Evolutionary conservation across 805 yeast species (phyloP).

Genomic region (Yamadazyma endophytica): DNA sequence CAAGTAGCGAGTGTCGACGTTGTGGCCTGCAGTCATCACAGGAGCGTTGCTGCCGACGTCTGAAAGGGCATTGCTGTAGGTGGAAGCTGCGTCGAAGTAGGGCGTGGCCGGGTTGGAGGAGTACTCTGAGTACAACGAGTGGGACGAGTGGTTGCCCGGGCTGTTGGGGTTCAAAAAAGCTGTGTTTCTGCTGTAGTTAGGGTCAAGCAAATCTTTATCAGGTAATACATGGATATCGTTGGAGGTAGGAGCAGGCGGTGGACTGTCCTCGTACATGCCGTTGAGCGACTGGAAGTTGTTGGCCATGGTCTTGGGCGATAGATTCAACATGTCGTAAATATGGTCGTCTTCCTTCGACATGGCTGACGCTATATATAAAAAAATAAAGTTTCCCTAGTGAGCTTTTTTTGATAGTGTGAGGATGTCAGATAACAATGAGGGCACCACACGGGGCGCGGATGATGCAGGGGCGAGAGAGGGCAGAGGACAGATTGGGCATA

Average conservation of each 20-base stretch:
- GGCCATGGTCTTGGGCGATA: conserved; percentile 20
- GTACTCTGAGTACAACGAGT: conserved; percentile 31
- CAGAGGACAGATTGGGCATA: no score
- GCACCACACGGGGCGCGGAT: no score
- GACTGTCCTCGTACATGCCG: conserved; percentile 3
- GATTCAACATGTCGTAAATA: conserved; percentile 25
- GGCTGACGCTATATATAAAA: no score
- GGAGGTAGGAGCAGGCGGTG: conserved; percentile 13
- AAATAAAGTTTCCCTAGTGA: no score
- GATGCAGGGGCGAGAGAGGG: no score
- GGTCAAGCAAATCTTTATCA: conserved; percentile 1
- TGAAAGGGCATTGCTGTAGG: conserved; percentile 5
- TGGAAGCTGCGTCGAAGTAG: conserved; percentile 30
- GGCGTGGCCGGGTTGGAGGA: conserved; percentile 36
- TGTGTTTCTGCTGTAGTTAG: not conserved
- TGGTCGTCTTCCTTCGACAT: conserved; percentile 25
- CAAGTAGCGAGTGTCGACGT: no score
- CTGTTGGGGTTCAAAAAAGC: conserved; percentile 10
- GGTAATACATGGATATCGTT: conserved; percentile 13
- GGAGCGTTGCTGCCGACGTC: conserved; percentile 8
- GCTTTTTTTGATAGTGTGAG: no score
- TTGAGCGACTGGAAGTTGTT: no score
- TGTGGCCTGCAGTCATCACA: conserved; percentile 1
- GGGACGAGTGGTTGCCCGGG: conserved; percentile 11
- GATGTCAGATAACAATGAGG: no score